Percentiles rank a stretch among this genome's conserved stretches.
Evolutionary conservation across 768 basidiomycete species (phyloP).

Genomic region (Brasilioporus rufonigricans): DNA sequence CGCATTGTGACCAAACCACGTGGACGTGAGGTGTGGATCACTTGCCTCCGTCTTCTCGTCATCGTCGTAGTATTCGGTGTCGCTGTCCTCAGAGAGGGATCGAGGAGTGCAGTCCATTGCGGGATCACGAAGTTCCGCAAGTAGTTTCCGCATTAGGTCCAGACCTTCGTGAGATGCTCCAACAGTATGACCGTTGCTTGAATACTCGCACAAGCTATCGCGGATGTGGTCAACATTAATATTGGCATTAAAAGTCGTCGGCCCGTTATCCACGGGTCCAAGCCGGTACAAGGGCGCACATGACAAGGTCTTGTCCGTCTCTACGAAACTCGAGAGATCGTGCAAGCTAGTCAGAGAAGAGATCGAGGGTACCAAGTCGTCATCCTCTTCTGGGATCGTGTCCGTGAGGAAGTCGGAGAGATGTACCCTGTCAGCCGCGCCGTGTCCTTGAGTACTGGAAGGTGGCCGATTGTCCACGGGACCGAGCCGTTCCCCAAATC

Average conservation of each 20-base stretch:
- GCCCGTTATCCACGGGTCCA: background rate
- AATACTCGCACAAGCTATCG: background rate
- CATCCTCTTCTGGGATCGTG: background rate
- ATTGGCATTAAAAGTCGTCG: background rate
- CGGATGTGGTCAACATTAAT: background rate
- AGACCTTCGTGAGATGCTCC: background rate
- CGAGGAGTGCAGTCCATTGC: slow-evolving; percentile 4
- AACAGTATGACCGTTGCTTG: background rate
- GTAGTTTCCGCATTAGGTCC: slow-evolving; percentile 15
- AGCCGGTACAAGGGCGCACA: background rate
- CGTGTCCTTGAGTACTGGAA: slow-evolving; percentile 6
- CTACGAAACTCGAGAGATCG: background rate
- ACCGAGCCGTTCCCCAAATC: background rate
- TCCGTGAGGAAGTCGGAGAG: background rate
- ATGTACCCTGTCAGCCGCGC: slow-evolving; percentile 4
- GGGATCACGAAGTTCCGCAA: slow-evolving; percentile 16
- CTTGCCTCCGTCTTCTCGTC: background rate
- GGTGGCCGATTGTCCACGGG: background rate
- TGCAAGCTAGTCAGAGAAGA: background rate
- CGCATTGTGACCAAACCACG: background rate
- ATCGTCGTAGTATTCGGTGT: background rate
- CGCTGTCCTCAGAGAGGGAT: slow-evolving; percentile 5
- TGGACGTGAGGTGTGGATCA: background rate
- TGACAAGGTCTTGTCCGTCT: background rate
- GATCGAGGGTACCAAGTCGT: background rate